phyloP scores from a whole-genome alignment of 2,329 filamentous ascomycete genomes.

The Colletotrichum sp. region DNA sequence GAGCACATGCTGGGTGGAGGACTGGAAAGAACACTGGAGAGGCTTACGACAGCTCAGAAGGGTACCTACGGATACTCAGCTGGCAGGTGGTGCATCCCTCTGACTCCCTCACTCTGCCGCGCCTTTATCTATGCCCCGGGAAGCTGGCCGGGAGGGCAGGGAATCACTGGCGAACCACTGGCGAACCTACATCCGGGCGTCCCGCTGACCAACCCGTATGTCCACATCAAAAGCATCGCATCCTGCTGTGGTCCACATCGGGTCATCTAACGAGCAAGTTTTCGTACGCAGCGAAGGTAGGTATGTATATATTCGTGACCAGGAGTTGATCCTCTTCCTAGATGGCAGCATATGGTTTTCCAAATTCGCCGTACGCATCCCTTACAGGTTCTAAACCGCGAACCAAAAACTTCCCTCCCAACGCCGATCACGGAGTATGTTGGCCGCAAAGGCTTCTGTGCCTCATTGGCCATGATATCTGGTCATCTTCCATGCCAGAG shows the following conservation, averaged over 20 bases:
- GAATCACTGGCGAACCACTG: neutral
- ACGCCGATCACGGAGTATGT: constrained; percentile 1
- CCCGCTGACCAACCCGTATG: neutral
- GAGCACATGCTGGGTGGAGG: neutral
- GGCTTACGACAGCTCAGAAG: neutral
- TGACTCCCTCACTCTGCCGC: neutral
- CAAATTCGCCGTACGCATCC: constrained; percentile 3
- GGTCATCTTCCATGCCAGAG: neutral
- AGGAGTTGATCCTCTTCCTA: neutral
- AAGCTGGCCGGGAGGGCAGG: neutral
- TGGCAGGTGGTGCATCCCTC: neutral
- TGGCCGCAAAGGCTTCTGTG: neutral
- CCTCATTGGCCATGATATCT: neutral
- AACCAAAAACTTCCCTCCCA: neutral
- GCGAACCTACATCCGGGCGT: neutral
- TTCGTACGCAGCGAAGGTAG: neutral
- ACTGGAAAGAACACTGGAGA: neutral
- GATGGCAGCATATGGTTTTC: neutral
- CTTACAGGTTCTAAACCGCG: neutral
- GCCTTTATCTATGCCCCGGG: neutral
- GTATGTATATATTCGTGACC: constrained; percentile 10
- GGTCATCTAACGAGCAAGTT: neutral
- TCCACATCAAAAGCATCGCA: neutral
- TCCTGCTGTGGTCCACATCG: neutral
- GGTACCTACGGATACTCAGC: no score